These are phyloP conservation scores for Euphorbia tirucalli DNA, from an alignment of 345 rosid genomes.

Conservation along the genomic window DNA sequence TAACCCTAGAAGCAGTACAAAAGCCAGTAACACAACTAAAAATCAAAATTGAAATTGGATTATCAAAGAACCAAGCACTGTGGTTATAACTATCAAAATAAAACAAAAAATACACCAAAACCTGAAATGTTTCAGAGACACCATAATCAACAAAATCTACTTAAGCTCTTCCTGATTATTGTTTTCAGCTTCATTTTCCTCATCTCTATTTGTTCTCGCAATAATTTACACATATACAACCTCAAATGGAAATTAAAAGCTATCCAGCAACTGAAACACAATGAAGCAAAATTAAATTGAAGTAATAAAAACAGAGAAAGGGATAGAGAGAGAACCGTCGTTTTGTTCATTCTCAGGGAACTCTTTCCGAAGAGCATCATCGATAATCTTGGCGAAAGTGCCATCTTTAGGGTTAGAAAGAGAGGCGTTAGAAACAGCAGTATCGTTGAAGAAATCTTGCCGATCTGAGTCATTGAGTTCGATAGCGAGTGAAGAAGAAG, in stretches of 20 bases:
- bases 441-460: background rate
- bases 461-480: constrained; percentile 18
- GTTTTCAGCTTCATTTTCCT: background rate
- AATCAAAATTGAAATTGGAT: background rate
- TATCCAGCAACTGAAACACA: background rate
- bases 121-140: background rate
- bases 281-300: constrained; percentile 1
- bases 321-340: constrained; percentile 46
- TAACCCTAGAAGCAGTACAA: background rate
- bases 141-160: background rate
- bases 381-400: constrained; percentile 82
- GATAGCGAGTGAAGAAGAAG: constrained; percentile 5
- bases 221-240: too few relatives aligned
- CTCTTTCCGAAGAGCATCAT: constrained; percentile 87
- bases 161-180: too few relatives aligned
- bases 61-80: background rate
- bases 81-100: background rate
- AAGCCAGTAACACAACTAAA: background rate
- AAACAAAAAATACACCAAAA: background rate
- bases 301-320: constrained; percentile 1
- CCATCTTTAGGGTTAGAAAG: constrained; percentile 53
- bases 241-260: background rate
- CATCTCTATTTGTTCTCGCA: background rate
- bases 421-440: constrained; percentile 41
- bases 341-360: constrained; percentile 75